A percentile compares a stretch with the other conserved stretches of the same genome.
Evolutionary conservation across 2,329 filamentous ascomycete species (phyloP).

Genomic region (Cercospora sesami): DNA sequence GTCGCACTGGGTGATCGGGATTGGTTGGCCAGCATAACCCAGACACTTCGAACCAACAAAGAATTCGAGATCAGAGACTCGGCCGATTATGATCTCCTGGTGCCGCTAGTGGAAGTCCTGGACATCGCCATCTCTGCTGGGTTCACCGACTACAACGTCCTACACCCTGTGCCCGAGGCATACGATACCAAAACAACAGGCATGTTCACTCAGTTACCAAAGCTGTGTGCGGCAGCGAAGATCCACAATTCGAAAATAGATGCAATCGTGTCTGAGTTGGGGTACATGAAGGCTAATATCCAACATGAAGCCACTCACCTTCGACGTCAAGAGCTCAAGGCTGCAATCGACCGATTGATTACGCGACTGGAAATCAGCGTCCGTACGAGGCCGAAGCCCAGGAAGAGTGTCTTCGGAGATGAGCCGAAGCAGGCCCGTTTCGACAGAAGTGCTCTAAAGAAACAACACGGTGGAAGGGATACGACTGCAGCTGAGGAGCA

Average conservation of each 20-base stretch:
- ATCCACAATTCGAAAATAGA: constrained; percentile 73
- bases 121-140: constrained; percentile 74
- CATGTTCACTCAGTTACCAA: constrained; percentile 20
- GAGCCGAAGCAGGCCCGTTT: constrained; percentile 7
- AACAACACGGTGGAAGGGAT: background rate
- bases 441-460: background rate
- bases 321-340: constrained; percentile 73
- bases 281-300: constrained; percentile 38
- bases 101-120: constrained; percentile 66
- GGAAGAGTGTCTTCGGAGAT: constrained; percentile 34
- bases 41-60: constrained; percentile 31
- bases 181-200: background rate
- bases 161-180: constrained; percentile 13
- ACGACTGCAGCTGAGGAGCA: background rate
- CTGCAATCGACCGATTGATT: constrained; percentile 70
- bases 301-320: constrained; percentile 65
- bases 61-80: constrained; percentile 56
- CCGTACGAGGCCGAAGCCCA: constrained; percentile 56
- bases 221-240: constrained; percentile 40
- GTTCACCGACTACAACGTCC: constrained; percentile 36
- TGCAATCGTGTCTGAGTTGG: constrained; percentile 60
- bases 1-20: constrained; percentile 7
- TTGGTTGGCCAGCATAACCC: constrained; percentile 33
- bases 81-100: constrained; percentile 69
- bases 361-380: constrained; percentile 71